Percentiles rank a stretch among this genome's conserved stretches.
phyloP scores from a whole-genome alignment of 2,329 filamentous ascomycete species.

The Paecilomyces sp. region DNA sequence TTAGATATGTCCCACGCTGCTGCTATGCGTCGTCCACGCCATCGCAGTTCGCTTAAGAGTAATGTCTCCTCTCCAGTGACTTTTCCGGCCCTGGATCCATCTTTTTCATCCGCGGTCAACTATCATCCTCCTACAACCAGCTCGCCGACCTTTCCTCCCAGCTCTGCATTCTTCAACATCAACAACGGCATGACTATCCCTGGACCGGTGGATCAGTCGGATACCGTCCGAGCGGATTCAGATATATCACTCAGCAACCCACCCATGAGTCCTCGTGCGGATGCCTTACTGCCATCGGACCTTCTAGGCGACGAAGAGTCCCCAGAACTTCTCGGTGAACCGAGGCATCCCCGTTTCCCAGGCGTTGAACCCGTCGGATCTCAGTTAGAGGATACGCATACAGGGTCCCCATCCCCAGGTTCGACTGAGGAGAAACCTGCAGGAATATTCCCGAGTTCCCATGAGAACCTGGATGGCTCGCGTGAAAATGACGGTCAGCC shows the following conservation, averaged over 20 bases:
- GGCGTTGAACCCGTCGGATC: constrained; percentile 20
- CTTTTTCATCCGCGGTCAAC: constrained; percentile 32
- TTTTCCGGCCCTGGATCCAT: constrained; percentile 32
- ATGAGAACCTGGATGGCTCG: constrained; percentile 31
- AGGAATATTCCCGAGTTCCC: constrained; percentile 41
- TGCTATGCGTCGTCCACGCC: constrained; percentile 37
- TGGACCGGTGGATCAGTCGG: constrained; percentile 31
- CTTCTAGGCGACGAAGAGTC: constrained; percentile 51
- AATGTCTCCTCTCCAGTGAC: constrained; percentile 41
- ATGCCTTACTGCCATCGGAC: constrained; percentile 54
- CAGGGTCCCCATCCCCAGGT: constrained; percentile 36
- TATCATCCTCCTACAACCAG: constrained; percentile 44
- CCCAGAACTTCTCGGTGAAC: constrained; percentile 24
- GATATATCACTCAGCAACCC: constrained; percentile 51
- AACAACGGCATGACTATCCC: constrained; percentile 57
- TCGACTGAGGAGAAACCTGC: constrained; percentile 38
- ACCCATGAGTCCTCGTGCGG: constrained; percentile 58
- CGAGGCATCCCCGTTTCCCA: constrained; percentile 21
- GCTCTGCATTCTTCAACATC: constrained; percentile 53
- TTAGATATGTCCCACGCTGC: constrained; percentile 32
- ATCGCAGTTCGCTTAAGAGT: constrained; percentile 40
- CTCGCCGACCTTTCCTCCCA: constrained; percentile 46
- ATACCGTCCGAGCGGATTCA: constrained; percentile 41
- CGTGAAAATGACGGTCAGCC: constrained; percentile 18
- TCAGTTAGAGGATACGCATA: constrained; percentile 25